Conservation (phyloP, 2,329 filamentous ascomycete genomes). For the Sporothrix pallida region DNA sequence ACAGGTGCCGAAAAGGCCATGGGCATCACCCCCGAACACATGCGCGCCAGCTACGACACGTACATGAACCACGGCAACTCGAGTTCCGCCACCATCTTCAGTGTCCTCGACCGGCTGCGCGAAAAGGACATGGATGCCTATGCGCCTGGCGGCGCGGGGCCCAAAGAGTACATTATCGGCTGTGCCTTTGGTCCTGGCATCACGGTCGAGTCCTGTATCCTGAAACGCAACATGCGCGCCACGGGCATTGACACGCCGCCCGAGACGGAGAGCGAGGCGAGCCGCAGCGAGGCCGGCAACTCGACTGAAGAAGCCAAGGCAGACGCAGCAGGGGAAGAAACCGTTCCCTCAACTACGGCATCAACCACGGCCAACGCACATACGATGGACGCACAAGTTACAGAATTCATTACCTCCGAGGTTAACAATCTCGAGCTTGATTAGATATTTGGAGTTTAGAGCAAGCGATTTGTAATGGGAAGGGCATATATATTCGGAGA, state of each 20-base stretch:
- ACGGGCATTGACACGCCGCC: constrained; percentile 58
- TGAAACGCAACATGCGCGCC: constrained; percentile 56
- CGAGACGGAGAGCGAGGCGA: constrained; percentile 59
- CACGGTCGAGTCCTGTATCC: constrained; percentile 69
- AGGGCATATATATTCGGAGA: background rate
- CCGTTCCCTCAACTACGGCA: background rate
- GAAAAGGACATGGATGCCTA: constrained; percentile 64
- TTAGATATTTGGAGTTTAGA: constrained; percentile 32
- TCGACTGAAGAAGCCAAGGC: constrained; percentile 39
- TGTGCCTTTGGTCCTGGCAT: constrained; percentile 75
- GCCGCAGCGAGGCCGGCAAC: constrained; percentile 51
- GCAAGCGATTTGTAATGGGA: background rate
- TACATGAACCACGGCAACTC: constrained; percentile 73
- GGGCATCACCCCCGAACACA: constrained; percentile 64
- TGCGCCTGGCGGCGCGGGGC: constrained; percentile 55
- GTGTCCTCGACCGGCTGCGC: constrained; percentile 67
- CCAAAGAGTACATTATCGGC: constrained; percentile 65
- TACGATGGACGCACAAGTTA: constrained; percentile 31
- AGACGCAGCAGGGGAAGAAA: background rate
- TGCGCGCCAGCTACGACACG: constrained; percentile 71
- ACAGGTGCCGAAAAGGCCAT: constrained; percentile 66
- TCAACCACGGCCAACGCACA: background rate
- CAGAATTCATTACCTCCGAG: constrained; percentile 44
- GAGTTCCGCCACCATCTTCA: constrained; percentile 71
- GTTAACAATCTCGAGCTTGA: constrained; percentile 45